Evolutionary conservation across 306 rosid species (phyloP).

Genomic region (Trifolium pratense): DNA sequence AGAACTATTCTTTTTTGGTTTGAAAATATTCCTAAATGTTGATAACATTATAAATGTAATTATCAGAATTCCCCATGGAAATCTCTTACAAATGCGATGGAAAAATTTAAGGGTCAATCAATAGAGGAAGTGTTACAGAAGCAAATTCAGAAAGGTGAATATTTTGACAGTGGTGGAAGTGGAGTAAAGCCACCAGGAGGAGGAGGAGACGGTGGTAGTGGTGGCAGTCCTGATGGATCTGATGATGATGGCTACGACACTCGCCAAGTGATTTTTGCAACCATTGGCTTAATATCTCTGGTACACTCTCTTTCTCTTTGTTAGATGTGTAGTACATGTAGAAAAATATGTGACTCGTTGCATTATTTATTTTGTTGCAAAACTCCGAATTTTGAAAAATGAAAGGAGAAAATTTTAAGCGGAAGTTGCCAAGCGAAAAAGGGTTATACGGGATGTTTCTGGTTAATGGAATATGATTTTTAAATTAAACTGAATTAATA

Average conservation of each 20-base stretch:
- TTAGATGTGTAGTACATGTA: background rate
- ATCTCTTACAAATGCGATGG: constrained; percentile 51
- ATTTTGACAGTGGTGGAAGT: constrained; percentile 50
- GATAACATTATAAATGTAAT: constrained; percentile 35
- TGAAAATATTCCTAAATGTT: constrained; percentile 18
- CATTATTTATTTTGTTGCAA: constrained; percentile 10
- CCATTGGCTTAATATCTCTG: constrained; percentile 69
- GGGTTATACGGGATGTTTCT: constrained; percentile 8
- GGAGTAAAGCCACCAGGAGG: constrained; percentile 58
- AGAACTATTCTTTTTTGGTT: constrained; percentile 7
- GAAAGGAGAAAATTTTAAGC: constrained; percentile 19
- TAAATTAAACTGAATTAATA: constrained; percentile 6
- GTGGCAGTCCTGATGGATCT: constrained; percentile 53
- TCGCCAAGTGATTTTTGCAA: constrained; percentile 69
- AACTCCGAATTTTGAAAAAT: constrained; percentile 24
- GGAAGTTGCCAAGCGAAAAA: background rate
- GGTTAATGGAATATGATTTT: constrained; percentile 14
- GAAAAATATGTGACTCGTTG: constrained; percentile 1
- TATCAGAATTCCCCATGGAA: constrained; percentile 63
- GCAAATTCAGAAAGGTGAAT: constrained; percentile 71
- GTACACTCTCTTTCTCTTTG: constrained; percentile 45
- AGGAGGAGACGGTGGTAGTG: constrained; percentile 33
- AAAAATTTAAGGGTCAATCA: constrained; percentile 62
- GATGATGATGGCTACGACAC: constrained; percentile 68
- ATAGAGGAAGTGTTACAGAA: constrained; percentile 66